Evolutionary conservation across 805 yeast genomes (phyloP).

Genomic region (Pichia scutulata): DNA sequence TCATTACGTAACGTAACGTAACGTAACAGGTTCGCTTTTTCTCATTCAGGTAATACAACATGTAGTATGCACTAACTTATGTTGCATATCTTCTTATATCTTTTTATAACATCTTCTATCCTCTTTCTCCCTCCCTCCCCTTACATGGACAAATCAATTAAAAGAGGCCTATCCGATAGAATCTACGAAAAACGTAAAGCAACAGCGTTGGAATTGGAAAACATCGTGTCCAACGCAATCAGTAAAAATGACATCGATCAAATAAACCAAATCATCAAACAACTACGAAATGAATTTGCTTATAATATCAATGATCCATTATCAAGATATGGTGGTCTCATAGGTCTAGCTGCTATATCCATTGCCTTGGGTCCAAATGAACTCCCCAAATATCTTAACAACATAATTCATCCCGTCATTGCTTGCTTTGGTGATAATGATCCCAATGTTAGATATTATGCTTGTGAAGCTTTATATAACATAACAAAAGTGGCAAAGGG

Average conservation of each 20-base stretch:
- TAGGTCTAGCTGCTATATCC: slow-evolving; percentile 92
- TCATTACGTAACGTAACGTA: no score
- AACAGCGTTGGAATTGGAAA: slow-evolving; percentile 74
- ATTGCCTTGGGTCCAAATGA: slow-evolving; percentile 84
- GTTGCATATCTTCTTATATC: no score
- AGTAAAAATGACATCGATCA: slow-evolving; percentile 47
- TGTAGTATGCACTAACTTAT: no score
- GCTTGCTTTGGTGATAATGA: slow-evolving; percentile 97
- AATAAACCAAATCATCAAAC: slow-evolving; percentile 59
- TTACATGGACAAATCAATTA: slow-evolving; percentile 38
- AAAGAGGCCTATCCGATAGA: slow-evolving; percentile 63
- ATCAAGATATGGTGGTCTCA: slow-evolving; percentile 91
- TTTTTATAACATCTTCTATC: no score
- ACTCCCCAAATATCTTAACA: slow-evolving; percentile 75
- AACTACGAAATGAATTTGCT: slow-evolving; percentile 68
- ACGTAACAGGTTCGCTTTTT: background rate
- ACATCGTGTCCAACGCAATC: slow-evolving; percentile 61
- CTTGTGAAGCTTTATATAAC: slow-evolving; percentile 92
- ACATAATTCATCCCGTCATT: slow-evolving; percentile 84
- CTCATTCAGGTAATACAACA: no score
- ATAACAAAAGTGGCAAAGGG: slow-evolving; percentile 96
- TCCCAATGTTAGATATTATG: slow-evolving; percentile 93
- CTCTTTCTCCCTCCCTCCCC: background rate
- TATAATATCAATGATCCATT: slow-evolving; percentile 78
- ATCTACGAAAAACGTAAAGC: slow-evolving; percentile 71